Base-by-base conservation (phyloP, 352 stramenopile species). In the Phytopythium helicoides region DNA sequence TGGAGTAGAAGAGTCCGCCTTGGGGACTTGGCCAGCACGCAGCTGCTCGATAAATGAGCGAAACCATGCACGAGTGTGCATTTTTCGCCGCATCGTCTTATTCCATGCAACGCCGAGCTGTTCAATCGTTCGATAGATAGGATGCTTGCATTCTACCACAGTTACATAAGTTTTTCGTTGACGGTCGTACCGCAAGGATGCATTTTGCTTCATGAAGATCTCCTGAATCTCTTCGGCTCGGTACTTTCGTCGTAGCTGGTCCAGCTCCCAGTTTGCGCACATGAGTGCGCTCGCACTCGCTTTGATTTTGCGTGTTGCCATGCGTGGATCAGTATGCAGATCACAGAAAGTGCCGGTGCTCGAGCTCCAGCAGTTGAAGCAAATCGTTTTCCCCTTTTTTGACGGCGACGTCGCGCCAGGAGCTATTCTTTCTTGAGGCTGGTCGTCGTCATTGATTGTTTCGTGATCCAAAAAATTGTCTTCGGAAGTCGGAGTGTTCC, bases 361-460 rank as follows among this genome's bases (percentile, higher is more conserved):
- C 10, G 90, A 81, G 38, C 84, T 96, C 93, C 93, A 98, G 71
- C 93, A 98, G 47, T 95, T 96, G 65, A 98, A 98, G 62, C 92
- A 98, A 6, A 89, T 61, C 7, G 28, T 52, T 5, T 40, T 54
- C 42, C 52, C 35, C 16, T 51, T 34, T 56, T 62, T 3, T 33
- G 47, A 21, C 62, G 52, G 23, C 3, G 40, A 47, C 16, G 53
- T 40, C 1, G 39, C 28, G 3, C 25, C 41, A 22, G n/a, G n/a
- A n/a, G n/a, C n/a, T n/a, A n/a, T n/a, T n/a, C n/a, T n/a, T n/a
- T n/a, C n/a, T n/a, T n/a, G n/a, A n/a, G n/a, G n/a, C n/a, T n/a
- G n/a, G n/a, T n/a, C n/a, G n/a, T n/a, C n/a, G n/a, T n/a, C n/a
- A n/a, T n/a, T n/a, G n/a, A n/a, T n/a, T n/a, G n/a, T n/a, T n/a